phyloP scores from a whole-genome alignment of 768 basidiomycete genomes.

The Cubamyces lactineus region DNA sequence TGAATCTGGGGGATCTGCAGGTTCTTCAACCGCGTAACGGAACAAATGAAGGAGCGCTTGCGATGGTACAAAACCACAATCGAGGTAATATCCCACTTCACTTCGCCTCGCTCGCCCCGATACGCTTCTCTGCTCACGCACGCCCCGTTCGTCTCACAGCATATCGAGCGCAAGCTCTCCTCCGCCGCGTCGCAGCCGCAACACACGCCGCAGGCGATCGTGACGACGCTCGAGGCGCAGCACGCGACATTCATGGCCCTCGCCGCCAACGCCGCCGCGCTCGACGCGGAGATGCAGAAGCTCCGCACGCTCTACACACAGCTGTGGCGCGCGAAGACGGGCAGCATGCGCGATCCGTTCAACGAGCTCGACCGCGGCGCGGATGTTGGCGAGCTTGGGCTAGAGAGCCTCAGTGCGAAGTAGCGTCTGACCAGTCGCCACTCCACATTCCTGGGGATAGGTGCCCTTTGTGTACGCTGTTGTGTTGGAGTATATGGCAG shows the following conservation, averaged over 20 bases:
- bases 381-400: constrained; percentile 46
- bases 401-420: constrained; percentile 47
- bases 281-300: constrained; percentile 76
- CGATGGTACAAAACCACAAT: constrained; percentile 82
- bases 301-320: constrained; percentile 77
- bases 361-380: constrained; percentile 48
- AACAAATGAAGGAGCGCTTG: constrained; percentile 71
- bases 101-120: background rate
- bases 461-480: background rate
- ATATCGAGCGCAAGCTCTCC: constrained; percentile 83
- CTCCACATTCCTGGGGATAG: background rate
- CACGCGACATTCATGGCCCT: constrained; percentile 77
- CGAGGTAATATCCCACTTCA: constrained; percentile 51
- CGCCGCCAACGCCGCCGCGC: constrained; percentile 72
- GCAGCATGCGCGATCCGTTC: constrained; percentile 84
- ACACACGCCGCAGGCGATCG: constrained; percentile 76
- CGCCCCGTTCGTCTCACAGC: constrained; percentile 42
- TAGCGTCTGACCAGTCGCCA: constrained; percentile 4
- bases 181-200: constrained; percentile 66
- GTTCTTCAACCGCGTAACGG: constrained; percentile 72
- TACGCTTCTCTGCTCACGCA: background rate
- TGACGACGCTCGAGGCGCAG: constrained; percentile 79
- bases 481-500: background rate
- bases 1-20: constrained; percentile 37
- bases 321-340: constrained; percentile 78